Percentiles rank a stretch among this genome's conserved stretches.
These are phyloP conservation scores for Penicillium taxi DNA, from an alignment of 495 filamentous ascomycete species.

Conservation along the genomic window DNA sequence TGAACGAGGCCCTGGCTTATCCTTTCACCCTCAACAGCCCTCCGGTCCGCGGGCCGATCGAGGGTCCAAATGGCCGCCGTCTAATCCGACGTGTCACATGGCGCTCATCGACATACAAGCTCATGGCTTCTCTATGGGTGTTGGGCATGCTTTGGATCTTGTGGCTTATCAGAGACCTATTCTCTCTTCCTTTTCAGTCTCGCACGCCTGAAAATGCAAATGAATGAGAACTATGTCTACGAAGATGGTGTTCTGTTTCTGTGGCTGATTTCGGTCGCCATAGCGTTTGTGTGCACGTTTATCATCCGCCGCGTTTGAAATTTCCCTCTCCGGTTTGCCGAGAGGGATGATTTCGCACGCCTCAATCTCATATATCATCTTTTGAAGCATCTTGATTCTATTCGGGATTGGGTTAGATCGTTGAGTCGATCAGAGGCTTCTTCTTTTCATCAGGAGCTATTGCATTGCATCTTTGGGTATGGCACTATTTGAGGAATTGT, in stretches of 20 bases:
- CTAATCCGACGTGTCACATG: conserved; percentile 43
- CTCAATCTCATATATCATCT: conserved; percentile 1
- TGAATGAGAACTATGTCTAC: conserved; percentile 1
- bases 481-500: too few species aligned
- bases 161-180: conserved; percentile 41
- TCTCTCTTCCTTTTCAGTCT: conserved; percentile 32
- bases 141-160: conserved; percentile 40
- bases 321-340: background rate
- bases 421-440: too few species aligned
- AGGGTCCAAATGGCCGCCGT: conserved; percentile 38
- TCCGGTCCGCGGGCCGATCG: conserved; percentile 35
- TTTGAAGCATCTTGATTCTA: too few species aligned
- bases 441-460: too few species aligned
- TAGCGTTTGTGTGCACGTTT: conserved; percentile 16
- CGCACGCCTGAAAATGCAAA: background rate
- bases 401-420: too few species aligned
- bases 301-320: background rate
- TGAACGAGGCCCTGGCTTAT: conserved; percentile 34
- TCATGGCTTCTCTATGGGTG: conserved; percentile 42
- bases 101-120: conserved; percentile 43
- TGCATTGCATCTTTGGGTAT: too few species aligned
- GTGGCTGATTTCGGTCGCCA: conserved; percentile 1
- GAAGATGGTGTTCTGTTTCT: background rate
- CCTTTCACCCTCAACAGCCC: conserved; percentile 24
- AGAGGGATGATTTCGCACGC: conserved; percentile 2